phyloP scores from a whole-genome alignment of 108 stramenopile genomes.

The Epipyxis sp. region DNA sequence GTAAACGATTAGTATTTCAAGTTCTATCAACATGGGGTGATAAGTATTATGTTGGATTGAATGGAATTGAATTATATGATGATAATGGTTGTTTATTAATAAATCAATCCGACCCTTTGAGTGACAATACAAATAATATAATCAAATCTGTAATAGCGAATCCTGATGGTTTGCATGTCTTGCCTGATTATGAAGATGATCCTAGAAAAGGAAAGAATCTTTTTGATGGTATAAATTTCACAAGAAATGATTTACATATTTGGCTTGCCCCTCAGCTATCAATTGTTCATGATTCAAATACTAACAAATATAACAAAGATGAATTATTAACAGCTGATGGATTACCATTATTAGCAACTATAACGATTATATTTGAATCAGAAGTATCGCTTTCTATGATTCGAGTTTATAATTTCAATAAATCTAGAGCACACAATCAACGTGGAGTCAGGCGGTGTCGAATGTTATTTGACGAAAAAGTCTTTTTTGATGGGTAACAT shows the following conservation, averaged over 20 bases:
- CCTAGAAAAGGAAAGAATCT: slow-evolving; percentile 7
- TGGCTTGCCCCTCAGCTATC: slow-evolving; percentile 20
- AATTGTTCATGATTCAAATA: neutral
- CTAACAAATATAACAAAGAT: too few species aligned
- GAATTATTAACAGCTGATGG: neutral
- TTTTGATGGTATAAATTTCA: slow-evolving; percentile 15
- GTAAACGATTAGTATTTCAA: neutral
- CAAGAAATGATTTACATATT: slow-evolving; percentile 25
- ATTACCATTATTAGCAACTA: neutral
- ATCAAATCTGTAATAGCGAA: neutral
- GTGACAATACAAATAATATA: too few species aligned
- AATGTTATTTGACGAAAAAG: neutral
- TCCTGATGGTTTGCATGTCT: slow-evolving; percentile 3
- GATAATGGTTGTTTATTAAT: neutral
- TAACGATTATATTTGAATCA: neutral
- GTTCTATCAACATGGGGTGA: slow-evolving; percentile 24
- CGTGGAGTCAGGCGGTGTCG: neutral
- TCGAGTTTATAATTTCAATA: slow-evolving; percentile 32
- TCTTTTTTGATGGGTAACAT: neutral
- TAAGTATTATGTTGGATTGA: slow-evolving; percentile 15
- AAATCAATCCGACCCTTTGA: neutral
- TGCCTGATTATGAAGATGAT: slow-evolving; percentile 26
- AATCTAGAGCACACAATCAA: slow-evolving; percentile 24
- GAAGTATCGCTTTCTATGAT: neutral
- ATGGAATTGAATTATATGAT: slow-evolving; percentile 17